Evolutionary conservation across 2,329 filamentous ascomycete species (phyloP).

Genomic region (Alternaria conjuncta): DNA sequence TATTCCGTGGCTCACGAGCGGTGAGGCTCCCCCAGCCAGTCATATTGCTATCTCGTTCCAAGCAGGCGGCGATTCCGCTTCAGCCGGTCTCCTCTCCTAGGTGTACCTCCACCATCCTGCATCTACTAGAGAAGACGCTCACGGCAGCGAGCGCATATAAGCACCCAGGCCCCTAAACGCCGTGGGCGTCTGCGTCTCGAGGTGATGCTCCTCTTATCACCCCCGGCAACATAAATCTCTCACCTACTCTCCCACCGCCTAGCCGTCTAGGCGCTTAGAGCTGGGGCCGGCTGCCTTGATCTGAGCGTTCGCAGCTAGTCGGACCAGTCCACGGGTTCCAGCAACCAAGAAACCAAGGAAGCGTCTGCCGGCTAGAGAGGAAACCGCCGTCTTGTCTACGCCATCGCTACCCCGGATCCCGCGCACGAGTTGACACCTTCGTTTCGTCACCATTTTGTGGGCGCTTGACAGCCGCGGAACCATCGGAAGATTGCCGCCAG

Average conservation of each 20-base stretch:
- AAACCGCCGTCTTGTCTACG: not conserved
- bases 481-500: constrained; percentile 2
- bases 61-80: constrained; percentile 20
- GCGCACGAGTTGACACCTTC: constrained; percentile 7
- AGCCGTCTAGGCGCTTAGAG: constrained; percentile 3
- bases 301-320: not conserved
- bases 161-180: constrained; percentile 1
- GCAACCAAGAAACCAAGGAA: constrained; percentile 9
- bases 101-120: not conserved
- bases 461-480: constrained; percentile 9
- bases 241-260: constrained; percentile 2
- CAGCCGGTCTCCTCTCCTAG: constrained; percentile 5
- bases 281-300: constrained; percentile 7
- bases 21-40: constrained; percentile 11
- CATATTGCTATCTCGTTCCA: constrained; percentile 14
- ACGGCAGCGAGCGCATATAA: constrained; percentile 11
- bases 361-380: not conserved
- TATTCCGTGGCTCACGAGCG: constrained; percentile 4
- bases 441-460: constrained; percentile 15
- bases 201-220: constrained; percentile 3
- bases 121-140: not conserved
- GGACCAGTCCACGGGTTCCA: not conserved
- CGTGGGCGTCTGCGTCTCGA: not conserved
- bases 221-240: constrained; percentile 2
- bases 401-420: not conserved